Evolutionary conservation across 805 yeast genomes (phyloP).

Genomic region (Cyberlindnera lachancei): DNA sequence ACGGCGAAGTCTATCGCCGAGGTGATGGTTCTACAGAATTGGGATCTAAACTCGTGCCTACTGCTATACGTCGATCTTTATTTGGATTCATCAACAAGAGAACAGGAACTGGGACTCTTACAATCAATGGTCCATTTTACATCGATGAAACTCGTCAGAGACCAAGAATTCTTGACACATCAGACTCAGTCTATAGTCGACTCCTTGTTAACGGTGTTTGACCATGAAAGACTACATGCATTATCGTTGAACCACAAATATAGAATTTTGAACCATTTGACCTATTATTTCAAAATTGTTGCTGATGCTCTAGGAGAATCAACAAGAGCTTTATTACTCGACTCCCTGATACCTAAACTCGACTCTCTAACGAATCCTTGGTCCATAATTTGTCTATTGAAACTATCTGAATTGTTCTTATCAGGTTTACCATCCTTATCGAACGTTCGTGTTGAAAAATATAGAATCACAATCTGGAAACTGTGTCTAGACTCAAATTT

Average conservation of each 20-base stretch:
- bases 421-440: constrained; percentile 17
- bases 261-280: constrained; percentile 16
- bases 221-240: constrained; percentile 19
- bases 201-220: constrained; percentile 21
- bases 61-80: constrained; percentile 18
- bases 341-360: constrained; percentile 11
- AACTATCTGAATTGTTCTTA: constrained; percentile 25
- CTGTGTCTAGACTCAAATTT: constrained; percentile 32
- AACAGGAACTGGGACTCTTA: constrained; percentile 25
- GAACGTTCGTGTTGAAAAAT: constrained; percentile 18
- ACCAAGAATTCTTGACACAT: constrained; percentile 21
- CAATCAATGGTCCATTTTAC: constrained; percentile 31
- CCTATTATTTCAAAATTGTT: constrained; percentile 16
- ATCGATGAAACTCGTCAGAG: constrained; percentile 21
- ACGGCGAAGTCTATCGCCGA: constrained; percentile 31
- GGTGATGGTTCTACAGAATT: constrained; percentile 15
- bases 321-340: constrained; percentile 25
- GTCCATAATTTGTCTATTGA: constrained; percentile 12
- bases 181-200: constrained; percentile 22
- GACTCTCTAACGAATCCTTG: constrained; percentile 8
- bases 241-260: constrained; percentile 13
- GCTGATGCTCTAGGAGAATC: constrained; percentile 27
- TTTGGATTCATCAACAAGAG: constrained; percentile 18
- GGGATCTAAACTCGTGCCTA: constrained; percentile 17
- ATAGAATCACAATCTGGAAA: constrained; percentile 25